phyloP scores from a whole-genome alignment of 306 rosid species.

The Quercus gilva region DNA sequence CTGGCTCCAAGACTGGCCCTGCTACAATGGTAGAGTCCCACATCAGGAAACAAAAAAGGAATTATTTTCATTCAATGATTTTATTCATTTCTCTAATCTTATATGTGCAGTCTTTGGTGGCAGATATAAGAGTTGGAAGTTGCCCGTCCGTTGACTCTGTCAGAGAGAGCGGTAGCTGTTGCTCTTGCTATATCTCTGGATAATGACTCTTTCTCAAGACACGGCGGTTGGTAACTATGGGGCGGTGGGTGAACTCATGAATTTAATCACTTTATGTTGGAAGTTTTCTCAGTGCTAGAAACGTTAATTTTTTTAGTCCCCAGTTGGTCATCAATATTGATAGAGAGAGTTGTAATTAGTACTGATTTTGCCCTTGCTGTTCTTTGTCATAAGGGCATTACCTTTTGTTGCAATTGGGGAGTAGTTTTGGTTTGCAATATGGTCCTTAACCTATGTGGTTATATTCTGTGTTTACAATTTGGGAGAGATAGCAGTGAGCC shows the following conservation, averaged over 20 bases:
- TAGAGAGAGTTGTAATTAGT: constrained; percentile 20
- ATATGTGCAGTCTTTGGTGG: no score
- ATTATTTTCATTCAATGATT: no score
- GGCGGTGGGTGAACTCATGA: not conserved
- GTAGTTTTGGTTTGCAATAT: constrained; percentile 31
- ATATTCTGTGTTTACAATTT: not conserved
- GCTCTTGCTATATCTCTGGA: no score
- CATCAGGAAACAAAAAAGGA: no score
- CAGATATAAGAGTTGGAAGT: no score
- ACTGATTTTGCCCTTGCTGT: constrained; percentile 14
- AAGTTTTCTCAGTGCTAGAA: not conserved
- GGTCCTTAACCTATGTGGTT: constrained; percentile 15
- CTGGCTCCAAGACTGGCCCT: constrained; percentile 57
- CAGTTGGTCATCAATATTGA: constrained; percentile 2
- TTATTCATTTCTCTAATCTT: no score
- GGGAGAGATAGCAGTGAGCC: not conserved
- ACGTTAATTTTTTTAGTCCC: not conserved
- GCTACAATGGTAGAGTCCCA: constrained; percentile 37
- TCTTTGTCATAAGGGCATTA: constrained; percentile 46
- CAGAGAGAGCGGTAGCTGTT: no score
- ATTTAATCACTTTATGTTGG: not conserved
- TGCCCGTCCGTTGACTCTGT: no score
- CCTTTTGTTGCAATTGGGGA: constrained; percentile 54
- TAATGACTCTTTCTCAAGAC: no score
- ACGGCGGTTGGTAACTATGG: no score